Percentiles rank a stretch among this genome's conserved stretches.
Evolutionary conservation across 2,329 filamentous ascomycete species (phyloP).

Genomic region (Xylaria sp.): DNA sequence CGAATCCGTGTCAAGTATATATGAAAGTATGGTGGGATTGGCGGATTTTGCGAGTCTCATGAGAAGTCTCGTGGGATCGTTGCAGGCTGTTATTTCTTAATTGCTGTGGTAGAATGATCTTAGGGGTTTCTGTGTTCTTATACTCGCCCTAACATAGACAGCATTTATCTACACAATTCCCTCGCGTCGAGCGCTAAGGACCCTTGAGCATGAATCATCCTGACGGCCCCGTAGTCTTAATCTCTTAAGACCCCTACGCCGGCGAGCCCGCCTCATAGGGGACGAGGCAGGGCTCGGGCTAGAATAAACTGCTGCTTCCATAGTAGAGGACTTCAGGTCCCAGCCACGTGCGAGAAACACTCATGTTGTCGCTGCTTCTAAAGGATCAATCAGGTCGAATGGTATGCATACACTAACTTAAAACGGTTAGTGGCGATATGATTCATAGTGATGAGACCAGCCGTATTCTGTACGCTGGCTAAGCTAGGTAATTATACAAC

Average conservation of each 20-base stretch:
- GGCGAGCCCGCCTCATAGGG: not conserved
- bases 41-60: not conserved
- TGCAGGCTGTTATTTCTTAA: not conserved
- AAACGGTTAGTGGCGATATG: slow-evolving; percentile 2
- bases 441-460: slow-evolving; percentile 28
- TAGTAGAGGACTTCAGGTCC: not conserved
- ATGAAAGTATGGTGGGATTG: not conserved
- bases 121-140: slow-evolving; percentile 1
- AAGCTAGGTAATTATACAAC: too few species aligned
- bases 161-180: not conserved
- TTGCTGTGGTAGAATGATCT: not conserved
- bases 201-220: slow-evolving; percentile 30
- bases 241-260: not conserved
- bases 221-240: not conserved
- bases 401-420: not conserved
- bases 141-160: not conserved
- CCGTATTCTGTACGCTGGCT: not conserved
- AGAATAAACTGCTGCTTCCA: not conserved
- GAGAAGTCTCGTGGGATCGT: not conserved
- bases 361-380: not conserved
- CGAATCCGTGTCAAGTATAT: not conserved
- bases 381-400: not conserved
- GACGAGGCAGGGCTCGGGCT: not conserved
- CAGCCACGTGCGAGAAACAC: not conserved
- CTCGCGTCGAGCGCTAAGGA: not conserved